Evolutionary conservation across 2,329 filamentous ascomycete species (phyloP).

Genomic region (Fusarium proliferatum): DNA sequence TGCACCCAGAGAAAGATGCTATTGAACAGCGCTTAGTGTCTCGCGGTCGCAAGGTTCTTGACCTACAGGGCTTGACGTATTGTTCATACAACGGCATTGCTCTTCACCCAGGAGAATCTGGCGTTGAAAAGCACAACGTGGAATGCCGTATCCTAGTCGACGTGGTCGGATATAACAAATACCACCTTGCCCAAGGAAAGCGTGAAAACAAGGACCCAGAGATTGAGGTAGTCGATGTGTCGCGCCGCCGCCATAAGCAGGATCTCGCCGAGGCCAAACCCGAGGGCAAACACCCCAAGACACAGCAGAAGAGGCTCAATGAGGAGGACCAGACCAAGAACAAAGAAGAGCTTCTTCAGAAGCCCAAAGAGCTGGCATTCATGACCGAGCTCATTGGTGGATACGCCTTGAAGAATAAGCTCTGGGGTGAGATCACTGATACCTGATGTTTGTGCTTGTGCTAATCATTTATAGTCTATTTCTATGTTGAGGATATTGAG

Average conservation of each 20-base stretch:
- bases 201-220: slow-evolving; percentile 50
- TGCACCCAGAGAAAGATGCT: slow-evolving; percentile 45
- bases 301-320: slow-evolving; percentile 43
- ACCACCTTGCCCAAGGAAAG: slow-evolving; percentile 51
- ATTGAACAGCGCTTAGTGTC: slow-evolving; percentile 46
- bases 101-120: slow-evolving; percentile 36
- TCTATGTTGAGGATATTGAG: slow-evolving; percentile 56
- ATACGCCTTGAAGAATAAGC: slow-evolving; percentile 59
- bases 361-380: slow-evolving; percentile 54
- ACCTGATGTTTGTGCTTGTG: background rate
- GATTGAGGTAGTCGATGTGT: slow-evolving; percentile 38
- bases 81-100: slow-evolving; percentile 56
- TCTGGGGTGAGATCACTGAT: slow-evolving; percentile 52
- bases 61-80: slow-evolving; percentile 56
- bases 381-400: slow-evolving; percentile 56
- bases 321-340: slow-evolving; percentile 53
- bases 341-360: slow-evolving; percentile 53
- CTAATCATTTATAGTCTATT: slow-evolving; percentile 42
- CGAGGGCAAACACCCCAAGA: slow-evolving; percentile 15
- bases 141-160: slow-evolving; percentile 56
- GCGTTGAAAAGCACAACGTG: slow-evolving; percentile 51
- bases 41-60: slow-evolving; percentile 55
- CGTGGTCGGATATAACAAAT: slow-evolving; percentile 56
- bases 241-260: background rate
- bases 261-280: slow-evolving; percentile 10